Percentiles rank a stretch among this genome's conserved stretches.
These are phyloP conservation scores for Claviceps purpurea DNA, from an alignment of 2,329 filamentous ascomycete species.

Conservation along the genomic window DNA sequence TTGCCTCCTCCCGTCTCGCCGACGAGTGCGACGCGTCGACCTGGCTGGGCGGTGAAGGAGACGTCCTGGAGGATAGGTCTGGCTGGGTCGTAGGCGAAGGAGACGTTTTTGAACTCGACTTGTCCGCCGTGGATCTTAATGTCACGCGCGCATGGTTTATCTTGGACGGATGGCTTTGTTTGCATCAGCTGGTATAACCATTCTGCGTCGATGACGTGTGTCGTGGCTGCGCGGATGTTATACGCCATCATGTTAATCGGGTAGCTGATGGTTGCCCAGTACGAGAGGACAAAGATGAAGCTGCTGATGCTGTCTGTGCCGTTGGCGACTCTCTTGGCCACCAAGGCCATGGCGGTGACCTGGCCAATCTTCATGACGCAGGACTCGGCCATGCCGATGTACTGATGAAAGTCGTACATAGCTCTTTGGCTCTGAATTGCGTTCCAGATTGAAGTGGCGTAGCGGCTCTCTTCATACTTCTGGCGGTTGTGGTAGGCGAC, in stretches of 20 bases:
- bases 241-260: constrained; percentile 21
- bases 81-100: constrained; percentile 40
- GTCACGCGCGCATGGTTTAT: too few relatives aligned
- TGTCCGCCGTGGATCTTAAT: constrained; percentile 26
- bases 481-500: constrained; percentile 27
- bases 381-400: constrained; percentile 5
- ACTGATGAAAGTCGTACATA: constrained; percentile 6
- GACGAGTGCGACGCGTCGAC: constrained; percentile 45
- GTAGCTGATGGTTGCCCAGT: constrained; percentile 39
- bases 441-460: constrained; percentile 6
- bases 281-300: constrained; percentile 51
- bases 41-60: constrained; percentile 33
- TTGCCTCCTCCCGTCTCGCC: constrained; percentile 51
- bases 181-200: constrained; percentile 40
- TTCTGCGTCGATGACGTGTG: constrained; percentile 51
- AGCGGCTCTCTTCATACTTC: constrained; percentile 12
- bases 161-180: constrained; percentile 17
- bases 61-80: constrained; percentile 36
- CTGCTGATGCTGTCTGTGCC: constrained; percentile 21
- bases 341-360: constrained; percentile 4
- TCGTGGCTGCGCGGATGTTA: constrained; percentile 14
- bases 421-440: constrained; percentile 3
- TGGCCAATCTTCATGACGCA: constrained; percentile 10
- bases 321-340: constrained; percentile 4
- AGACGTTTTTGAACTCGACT: constrained; percentile 40